Percentiles rank a stretch among this genome's conserved stretches.
phyloP scores from a whole-genome alignment of 2,329 filamentous ascomycete species.

The Phialemoniopsis sp. region DNA sequence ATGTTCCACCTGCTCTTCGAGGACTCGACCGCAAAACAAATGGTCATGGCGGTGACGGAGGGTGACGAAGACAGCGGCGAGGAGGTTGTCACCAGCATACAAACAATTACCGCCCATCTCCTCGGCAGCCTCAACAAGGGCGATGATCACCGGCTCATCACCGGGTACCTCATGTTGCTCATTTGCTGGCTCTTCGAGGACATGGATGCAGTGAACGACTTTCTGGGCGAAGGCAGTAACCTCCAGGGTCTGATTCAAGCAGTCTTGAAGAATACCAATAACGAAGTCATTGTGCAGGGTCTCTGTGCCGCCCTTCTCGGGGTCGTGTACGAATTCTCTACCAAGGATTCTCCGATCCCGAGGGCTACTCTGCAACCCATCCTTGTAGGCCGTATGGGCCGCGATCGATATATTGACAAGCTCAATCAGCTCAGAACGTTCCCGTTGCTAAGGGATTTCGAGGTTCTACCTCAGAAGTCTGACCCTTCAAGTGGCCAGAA shows the following conservation, averaged over 20 bases:
- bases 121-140: slow-evolving; percentile 71
- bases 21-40: slow-evolving; percentile 71
- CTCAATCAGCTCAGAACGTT: slow-evolving; percentile 74
- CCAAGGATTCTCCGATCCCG: slow-evolving; percentile 89
- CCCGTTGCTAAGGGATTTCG: slow-evolving; percentile 80
- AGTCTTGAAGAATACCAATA: slow-evolving; percentile 57
- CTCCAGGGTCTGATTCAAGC: slow-evolving; percentile 81
- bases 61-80: slow-evolving; percentile 86
- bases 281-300: slow-evolving; percentile 69
- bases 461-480: slow-evolving; percentile 72
- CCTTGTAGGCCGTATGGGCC: slow-evolving; percentile 70
- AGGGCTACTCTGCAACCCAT: slow-evolving; percentile 77
- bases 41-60: slow-evolving; percentile 79
- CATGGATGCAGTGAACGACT: slow-evolving; percentile 85
- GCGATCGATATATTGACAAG: slow-evolving; percentile 82
- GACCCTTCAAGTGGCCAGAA: slow-evolving; percentile 43
- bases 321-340: slow-evolving; percentile 93
- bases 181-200: slow-evolving; percentile 91
- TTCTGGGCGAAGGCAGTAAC: slow-evolving; percentile 86
- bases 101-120: slow-evolving; percentile 83
- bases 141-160: slow-evolving; percentile 73
- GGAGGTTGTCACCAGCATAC: slow-evolving; percentile 91
- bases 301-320: slow-evolving; percentile 82
- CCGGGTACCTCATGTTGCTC: slow-evolving; percentile 87
- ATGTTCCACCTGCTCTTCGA: slow-evolving; percentile 83